Conservation (phyloP, 2,329 filamentous ascomycete species). For the Monosporascus sp. region DNA sequence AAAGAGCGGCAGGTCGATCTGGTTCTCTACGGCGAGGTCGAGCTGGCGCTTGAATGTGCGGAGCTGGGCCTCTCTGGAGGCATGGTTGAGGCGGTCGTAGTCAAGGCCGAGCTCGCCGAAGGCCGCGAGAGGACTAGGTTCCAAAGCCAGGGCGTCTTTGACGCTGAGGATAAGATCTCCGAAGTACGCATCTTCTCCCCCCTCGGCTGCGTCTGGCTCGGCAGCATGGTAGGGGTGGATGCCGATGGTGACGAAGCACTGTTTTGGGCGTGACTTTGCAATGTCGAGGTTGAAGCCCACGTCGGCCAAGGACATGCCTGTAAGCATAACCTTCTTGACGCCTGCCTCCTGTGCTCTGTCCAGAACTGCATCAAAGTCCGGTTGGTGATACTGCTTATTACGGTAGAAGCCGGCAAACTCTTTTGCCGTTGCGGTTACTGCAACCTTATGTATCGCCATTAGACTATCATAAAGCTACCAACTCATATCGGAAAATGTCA, state of each 20-base stretch:
- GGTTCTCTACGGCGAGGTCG: slow-evolving; percentile 30
- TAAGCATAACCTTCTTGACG: slow-evolving; percentile 37
- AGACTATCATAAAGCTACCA: not conserved
- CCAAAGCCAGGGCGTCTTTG: slow-evolving; percentile 17
- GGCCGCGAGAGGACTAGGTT: slow-evolving; percentile 31
- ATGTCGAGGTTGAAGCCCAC: slow-evolving; percentile 23
- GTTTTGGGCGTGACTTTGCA: slow-evolving; percentile 21
- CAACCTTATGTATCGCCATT: slow-evolving; percentile 21
- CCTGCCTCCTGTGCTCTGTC: slow-evolving; percentile 35
- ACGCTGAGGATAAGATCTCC: slow-evolving; percentile 21
- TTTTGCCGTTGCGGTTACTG: slow-evolving; percentile 33
- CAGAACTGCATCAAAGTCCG: slow-evolving; percentile 38
- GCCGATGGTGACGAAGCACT: slow-evolving; percentile 42
- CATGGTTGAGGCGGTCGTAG: slow-evolving; percentile 40
- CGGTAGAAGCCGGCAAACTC: slow-evolving; percentile 48
- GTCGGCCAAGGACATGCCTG: slow-evolving; percentile 33
- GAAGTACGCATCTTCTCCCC: slow-evolving; percentile 11
- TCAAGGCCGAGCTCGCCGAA: slow-evolving; percentile 48
- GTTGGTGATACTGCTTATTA: slow-evolving; percentile 41
- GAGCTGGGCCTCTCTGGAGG: slow-evolving; percentile 36
- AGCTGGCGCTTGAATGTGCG: slow-evolving; percentile 37
- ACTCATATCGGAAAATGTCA: not conserved
- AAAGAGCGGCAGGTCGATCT: slow-evolving; percentile 33
- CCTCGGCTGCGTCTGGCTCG: slow-evolving; percentile 29
- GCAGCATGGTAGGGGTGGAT: slow-evolving; percentile 46